Evolutionary conservation across 2,329 filamentous ascomycete genomes (phyloP), one percentile per base, ranked within the genome.

Genomic region (Fusarium foetens): DNA sequence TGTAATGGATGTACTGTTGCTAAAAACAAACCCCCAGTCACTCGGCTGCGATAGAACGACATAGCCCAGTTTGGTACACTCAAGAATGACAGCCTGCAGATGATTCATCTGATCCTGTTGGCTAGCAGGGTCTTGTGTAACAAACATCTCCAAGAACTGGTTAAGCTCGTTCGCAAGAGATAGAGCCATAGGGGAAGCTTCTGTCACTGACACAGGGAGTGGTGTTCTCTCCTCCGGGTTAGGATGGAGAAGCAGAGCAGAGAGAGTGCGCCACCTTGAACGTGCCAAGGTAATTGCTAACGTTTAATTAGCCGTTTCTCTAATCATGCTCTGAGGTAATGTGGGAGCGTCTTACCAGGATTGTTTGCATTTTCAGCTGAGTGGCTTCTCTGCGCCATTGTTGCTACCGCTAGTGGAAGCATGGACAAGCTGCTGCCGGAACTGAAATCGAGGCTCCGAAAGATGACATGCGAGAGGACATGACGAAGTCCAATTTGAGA

Each of bases 171-270:
- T 59, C 9, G 80, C 78, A 8, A 86, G 75, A 14, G 74, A 63
- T 2, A 73, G 64, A 4, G 81, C 81, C 61, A 81, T 78, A 7
- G 76, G 76, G 3, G 77, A 75, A 48, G 79, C 73, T 13, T 75
- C 70, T 19, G 79, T 72, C 16, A 80, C 74, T 17, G 78, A 72
- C 0, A 78, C 76, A 0, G 72, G 71, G 12, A 85, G 75, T 4
- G 82, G 70, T 4, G 79, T 81, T 10, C 82, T 78, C 53, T 82
- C 78, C 61, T 75, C 80, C 35, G 81, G 81, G 27, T 61, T 70
- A 1, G 83, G 79, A 60, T 84, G 81, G 19, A 85, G 80, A 14
- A 86, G 76, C 62, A 84, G 84, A 17, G 81, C 80, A 8, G 84
- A 82, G 17, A 85, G 76, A n/a, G 76, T 79, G 36, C 83, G 82